These are phyloP conservation scores for Knufia fluminis DNA, from an alignment of 2,329 filamentous ascomycete species.

Conservation along the genomic window DNA sequence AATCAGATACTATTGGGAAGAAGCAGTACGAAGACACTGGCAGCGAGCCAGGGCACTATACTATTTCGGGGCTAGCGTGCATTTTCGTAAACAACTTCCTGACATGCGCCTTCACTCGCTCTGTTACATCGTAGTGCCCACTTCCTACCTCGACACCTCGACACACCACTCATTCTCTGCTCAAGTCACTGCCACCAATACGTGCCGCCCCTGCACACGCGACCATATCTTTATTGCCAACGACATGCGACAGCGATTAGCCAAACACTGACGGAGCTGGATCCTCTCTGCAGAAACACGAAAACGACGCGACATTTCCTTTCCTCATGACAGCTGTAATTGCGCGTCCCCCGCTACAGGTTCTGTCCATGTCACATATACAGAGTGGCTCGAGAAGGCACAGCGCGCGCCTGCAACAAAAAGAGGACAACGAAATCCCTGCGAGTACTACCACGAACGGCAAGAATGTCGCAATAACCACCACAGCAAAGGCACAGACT, in stretches of 20 bases:
- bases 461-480: conserved; percentile 15
- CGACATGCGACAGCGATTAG: conserved; percentile 2
- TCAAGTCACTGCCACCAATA: neutral
- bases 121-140: neutral
- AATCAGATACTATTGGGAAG: no score
- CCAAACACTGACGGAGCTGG: neutral
- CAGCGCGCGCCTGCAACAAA: conserved; percentile 31
- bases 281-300: neutral
- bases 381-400: conserved; percentile 23
- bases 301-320: conserved; percentile 2
- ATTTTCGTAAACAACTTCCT: no score
- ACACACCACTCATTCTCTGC: neutral
- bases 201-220: neutral
- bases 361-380: conserved; percentile 25
- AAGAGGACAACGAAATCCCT: conserved; percentile 22
- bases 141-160: neutral
- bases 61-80: neutral
- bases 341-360: conserved; percentile 26
- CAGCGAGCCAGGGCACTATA: no score
- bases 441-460: conserved; percentile 12
- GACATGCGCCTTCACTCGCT: neutral
- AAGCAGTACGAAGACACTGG: no score
- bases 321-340: conserved; percentile 25
- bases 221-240: neutral
- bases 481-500: conserved; percentile 18